phyloP scores from a whole-genome alignment of 75 land plant genomes.

The Pinus taeda region DNA sequence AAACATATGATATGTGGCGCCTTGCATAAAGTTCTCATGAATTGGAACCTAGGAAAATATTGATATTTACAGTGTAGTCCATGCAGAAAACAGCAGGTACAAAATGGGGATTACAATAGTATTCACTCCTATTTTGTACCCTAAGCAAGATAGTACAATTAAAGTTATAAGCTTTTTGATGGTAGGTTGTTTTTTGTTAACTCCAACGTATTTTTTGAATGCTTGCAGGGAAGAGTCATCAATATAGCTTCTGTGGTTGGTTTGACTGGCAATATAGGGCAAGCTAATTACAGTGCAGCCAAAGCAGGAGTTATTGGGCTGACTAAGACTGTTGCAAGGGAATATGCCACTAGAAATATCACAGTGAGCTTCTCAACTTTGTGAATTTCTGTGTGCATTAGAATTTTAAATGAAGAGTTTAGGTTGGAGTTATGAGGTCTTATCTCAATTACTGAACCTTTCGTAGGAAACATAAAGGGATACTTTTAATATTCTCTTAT shows the following conservation, averaged over 20 bases:
- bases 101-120: too few relatives aligned
- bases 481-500: conserved; percentile 12
- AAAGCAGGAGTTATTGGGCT: conserved; percentile 98
- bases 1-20: too few relatives aligned
- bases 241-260: conserved; percentile 97
- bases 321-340: conserved; percentile 87
- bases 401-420: background rate
- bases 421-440: background rate
- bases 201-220: background rate
- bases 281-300: conserved; percentile 97
- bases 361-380: conserved; percentile 42
- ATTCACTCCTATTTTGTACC: too few relatives aligned
- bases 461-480: background rate
- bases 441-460: background rate
- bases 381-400: background rate
- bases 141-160: too few relatives aligned
- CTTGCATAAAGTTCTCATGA: too few relatives aligned
- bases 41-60: too few relatives aligned
- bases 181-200: too few relatives aligned
- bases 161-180: too few relatives aligned
- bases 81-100: too few relatives aligned
- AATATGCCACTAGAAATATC: conserved; percentile 82
- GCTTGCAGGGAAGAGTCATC: conserved; percentile 82
- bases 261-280: conserved; percentile 85
- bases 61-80: too few relatives aligned